These are phyloP conservation scores for Xylaria sp. DNA, from an alignment of 2,329 filamentous ascomycete species.

Conservation along the genomic window DNA sequence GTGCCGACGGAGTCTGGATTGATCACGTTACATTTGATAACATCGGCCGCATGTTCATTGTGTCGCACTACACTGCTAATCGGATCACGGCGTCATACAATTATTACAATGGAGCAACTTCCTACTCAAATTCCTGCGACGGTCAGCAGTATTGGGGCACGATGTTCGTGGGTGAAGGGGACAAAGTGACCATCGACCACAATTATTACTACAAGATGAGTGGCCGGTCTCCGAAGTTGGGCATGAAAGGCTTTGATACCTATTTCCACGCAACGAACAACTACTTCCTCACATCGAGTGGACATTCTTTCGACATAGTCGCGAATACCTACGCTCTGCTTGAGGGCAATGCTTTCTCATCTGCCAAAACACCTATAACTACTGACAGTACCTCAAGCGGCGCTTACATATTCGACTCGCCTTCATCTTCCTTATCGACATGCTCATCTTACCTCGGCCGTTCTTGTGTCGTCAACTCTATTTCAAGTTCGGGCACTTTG, in stretches of 20 bases:
- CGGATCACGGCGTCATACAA: not conserved
- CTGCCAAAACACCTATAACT: conserved; percentile 4
- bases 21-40: too few relatives aligned
- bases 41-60: not conserved
- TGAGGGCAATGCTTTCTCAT: conserved; percentile 6
- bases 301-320: not conserved
- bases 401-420: conserved; percentile 3
- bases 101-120: conserved; percentile 3
- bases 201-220: not conserved
- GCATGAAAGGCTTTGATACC: not conserved
- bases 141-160: conserved; percentile 3
- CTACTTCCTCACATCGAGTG: not conserved
- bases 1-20: too few relatives aligned
- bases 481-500: conserved; percentile 1
- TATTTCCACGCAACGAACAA: conserved; percentile 1
- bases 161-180: not conserved
- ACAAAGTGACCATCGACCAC: conserved; percentile 3
- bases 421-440: not conserved
- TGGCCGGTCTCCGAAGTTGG: not conserved
- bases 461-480: not conserved
- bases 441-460: not conserved
- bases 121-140: conserved; percentile 4
- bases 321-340: not conserved
- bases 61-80: not conserved
- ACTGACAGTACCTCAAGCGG: not conserved